Percentiles rank a stretch among this genome's conserved stretches.
Conservation (phyloP, 176 grass and related monocot species). For the Urochloa ruziziensis region DNA sequence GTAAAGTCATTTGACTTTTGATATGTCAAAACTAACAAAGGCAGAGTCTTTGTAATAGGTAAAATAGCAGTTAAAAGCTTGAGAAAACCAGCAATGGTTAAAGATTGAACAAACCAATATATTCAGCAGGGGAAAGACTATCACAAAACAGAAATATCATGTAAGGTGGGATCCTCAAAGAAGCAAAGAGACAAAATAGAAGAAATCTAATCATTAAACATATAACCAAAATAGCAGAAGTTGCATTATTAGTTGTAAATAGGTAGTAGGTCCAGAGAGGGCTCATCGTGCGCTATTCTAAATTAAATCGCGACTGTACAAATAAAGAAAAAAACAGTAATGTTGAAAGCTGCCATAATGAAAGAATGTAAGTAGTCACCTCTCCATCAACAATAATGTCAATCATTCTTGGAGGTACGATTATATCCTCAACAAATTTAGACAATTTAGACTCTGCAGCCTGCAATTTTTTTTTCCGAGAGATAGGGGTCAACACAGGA, state of each 20-base stretch:
- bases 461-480: conserved; percentile 46
- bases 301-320: background rate
- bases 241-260: background rate
- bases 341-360: background rate
- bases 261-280: background rate
- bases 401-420: conserved; percentile 92
- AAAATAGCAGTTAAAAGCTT: background rate
- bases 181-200: background rate
- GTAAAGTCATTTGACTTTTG: background rate
- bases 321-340: background rate
- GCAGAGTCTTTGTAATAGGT: background rate
- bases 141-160: conserved; percentile 21
- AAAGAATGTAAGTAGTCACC: conserved; percentile 47
- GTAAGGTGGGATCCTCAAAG: background rate
- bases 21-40: conserved; percentile 19
- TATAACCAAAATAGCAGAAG: background rate
- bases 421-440: conserved; percentile 99
- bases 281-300: background rate
- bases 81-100: background rate
- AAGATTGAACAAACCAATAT: background rate
- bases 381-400: conserved; percentile 96
- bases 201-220: background rate
- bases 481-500: conserved; percentile 13
- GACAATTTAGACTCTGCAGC: conserved; percentile 80
- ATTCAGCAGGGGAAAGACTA: conserved; percentile 3